Evolutionary conservation across 2,329 filamentous ascomycete genomes (phyloP), one percentile per base, ranked within the genome.

Genomic region (Exophiala oligosperma): DNA sequence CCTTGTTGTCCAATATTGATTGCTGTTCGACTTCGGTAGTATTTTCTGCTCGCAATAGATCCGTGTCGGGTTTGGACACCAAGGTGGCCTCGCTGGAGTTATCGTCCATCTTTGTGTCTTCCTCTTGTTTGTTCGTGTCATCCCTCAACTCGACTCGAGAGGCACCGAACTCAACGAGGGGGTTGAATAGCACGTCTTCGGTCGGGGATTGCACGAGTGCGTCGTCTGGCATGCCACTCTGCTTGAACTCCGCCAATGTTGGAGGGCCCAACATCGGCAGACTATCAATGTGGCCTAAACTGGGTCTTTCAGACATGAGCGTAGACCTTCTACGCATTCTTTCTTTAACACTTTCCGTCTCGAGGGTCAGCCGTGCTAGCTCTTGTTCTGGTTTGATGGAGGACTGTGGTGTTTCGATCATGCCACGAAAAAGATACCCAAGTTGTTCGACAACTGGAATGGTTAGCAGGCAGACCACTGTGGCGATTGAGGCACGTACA

Each of bases 281-380:
- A n/a, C 52, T 54, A 17, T 64, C 57, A n/a, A 61, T 61, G 29
- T 60, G 56, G 26, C 62, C 66, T 26, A 66, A 52, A 28, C 58
- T 64, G 12, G 68, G 69, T 26, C 67, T 68, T 44, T 64, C 59
- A 43, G 56, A 54, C 35, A 59, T 61, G 28, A 66, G 52, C 54
- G 78, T 76, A 26, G 80, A 80, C 56, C 75, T 72, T 60, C 78
- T 72, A 56, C 80, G 76, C 57, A 81, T 77, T 24, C 76, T 76
- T 40, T 78, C 80, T 64, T 84, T 82, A 40, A 80, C 79, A 48
- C 79, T 79, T 24, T 81, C 77, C 61, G 79, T 83, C 58, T 90
- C 84, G 23, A 96, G 79, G 1, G 92, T 92, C 40, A 92, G 83
- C 50, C 91, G 87, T 26, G 92, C 92, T 35, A 97, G 81, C 64